These are phyloP conservation scores for Primulina tabacum DNA, from an alignment of 257 asterid species.

Conservation along the genomic window DNA sequence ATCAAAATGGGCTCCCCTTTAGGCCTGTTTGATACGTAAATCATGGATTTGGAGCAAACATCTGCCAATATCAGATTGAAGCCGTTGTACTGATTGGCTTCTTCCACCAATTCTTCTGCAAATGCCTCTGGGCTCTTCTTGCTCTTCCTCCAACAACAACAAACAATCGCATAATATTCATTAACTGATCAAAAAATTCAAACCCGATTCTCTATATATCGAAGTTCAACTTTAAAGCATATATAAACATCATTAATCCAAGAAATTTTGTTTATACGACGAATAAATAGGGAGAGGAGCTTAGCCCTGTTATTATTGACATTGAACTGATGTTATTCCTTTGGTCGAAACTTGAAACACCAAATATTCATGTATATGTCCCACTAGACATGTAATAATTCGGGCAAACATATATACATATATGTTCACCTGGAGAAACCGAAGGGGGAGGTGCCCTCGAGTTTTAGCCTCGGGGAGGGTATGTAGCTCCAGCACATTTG, in stretches of 20 bases:
- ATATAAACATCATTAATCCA: no score
- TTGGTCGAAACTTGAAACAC: no score
- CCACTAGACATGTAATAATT: no score
- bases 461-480: conserved; percentile 51
- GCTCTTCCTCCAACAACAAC: conserved; percentile 39
- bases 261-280: no score
- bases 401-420: no score
- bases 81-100: conserved; percentile 59
- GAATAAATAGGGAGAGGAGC: no score
- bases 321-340: no score
- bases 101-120: conserved; percentile 50
- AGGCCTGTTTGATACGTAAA: conserved; percentile 65
- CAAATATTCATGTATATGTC: no score
- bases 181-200: no score
- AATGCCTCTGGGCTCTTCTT: conserved; percentile 53
- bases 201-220: no score
- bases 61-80: conserved; percentile 67
- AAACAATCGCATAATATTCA: not conserved
- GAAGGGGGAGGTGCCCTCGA: conserved; percentile 63
- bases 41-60: conserved; percentile 44
- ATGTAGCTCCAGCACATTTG: conserved; percentile 48
- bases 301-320: no score
- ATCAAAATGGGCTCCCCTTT: conserved; percentile 23
- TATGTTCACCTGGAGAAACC: conserved; percentile 49
- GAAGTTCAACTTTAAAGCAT: no score